phyloP scores from a whole-genome alignment of 2,329 filamentous ascomycete genomes.

The Aspergillus aculeatus region DNA sequence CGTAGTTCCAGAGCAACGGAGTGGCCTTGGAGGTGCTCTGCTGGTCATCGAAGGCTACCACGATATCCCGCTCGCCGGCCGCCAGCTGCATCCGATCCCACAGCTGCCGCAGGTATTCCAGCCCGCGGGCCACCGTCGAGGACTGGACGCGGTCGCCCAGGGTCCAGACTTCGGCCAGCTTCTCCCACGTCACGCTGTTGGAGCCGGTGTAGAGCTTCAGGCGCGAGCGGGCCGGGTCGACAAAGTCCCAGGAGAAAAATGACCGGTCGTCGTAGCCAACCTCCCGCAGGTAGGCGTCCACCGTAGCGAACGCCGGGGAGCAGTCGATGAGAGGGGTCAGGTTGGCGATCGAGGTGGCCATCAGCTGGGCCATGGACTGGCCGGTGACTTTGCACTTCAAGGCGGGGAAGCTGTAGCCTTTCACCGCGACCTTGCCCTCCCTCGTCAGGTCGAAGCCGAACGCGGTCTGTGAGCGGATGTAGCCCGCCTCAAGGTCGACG shows the following conservation, averaged over 20 bases:
- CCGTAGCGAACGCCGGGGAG: neutral
- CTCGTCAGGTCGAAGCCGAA: conserved; percentile 21
- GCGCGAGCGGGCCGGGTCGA: too few species aligned
- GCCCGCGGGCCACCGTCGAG: neutral
- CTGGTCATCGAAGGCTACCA: neutral
- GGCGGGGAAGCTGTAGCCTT: conserved; percentile 20
- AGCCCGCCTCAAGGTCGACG: neutral
- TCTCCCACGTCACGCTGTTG: too few species aligned
- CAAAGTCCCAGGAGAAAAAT: too few species aligned
- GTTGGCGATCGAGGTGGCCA: neutral
- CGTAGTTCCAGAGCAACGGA: conserved; percentile 19
- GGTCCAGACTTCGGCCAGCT: too few species aligned
- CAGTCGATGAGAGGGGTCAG: neutral
- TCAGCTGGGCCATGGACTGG: neutral
- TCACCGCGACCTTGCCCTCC: conserved; percentile 9
- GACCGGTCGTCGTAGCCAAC: too few species aligned
- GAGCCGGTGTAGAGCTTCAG: too few species aligned
- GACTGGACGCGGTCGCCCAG: neutral
- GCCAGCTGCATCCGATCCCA: neutral
- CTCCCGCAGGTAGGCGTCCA: neutral
- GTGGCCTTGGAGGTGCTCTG: neutral
- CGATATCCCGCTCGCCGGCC: neutral
- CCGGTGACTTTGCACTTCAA: conserved; percentile 10
- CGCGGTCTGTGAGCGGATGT: conserved; percentile 12
- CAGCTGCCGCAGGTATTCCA: neutral